Conservation (phyloP, 352 stramenopile species). For the Phytophthora vignae region DNA sequence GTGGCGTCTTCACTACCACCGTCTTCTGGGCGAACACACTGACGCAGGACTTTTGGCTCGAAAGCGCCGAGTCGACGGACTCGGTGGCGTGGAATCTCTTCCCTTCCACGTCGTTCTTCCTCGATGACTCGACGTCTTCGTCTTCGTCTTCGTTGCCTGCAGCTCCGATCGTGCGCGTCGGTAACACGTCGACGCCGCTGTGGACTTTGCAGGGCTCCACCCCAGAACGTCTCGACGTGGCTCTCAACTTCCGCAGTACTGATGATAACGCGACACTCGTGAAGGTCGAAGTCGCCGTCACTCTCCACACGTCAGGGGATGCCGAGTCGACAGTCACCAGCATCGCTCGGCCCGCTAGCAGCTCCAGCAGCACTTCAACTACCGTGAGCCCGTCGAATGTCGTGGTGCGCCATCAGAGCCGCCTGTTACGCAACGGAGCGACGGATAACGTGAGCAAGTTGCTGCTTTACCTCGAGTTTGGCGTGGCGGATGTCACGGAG, state of each 20-base stretch:
- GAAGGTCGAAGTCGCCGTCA: constrained; percentile 57
- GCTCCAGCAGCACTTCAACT: constrained; percentile 1
- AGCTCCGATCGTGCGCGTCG: constrained; percentile 35
- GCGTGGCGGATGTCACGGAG: constrained; percentile 36
- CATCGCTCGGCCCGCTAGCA: constrained; percentile 46
- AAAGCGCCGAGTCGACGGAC: constrained; percentile 59
- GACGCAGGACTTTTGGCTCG: constrained; percentile 54
- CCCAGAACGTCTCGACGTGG: constrained; percentile 45
- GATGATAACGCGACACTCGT: constrained; percentile 57
- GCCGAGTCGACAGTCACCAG: constrained; percentile 64
- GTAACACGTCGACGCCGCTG: constrained; percentile 34
- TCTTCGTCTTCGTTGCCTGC: constrained; percentile 17
- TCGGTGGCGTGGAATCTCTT: constrained; percentile 54
- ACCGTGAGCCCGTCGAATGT: constrained; percentile 26
- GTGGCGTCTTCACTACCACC: constrained; percentile 45
- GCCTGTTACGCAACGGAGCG: constrained; percentile 33
- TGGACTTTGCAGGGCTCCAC: constrained; percentile 50
- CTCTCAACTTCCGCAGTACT: constrained; percentile 52
- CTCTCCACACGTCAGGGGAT: constrained; percentile 47
- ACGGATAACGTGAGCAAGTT: constrained; percentile 45
- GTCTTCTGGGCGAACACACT: constrained; percentile 59
- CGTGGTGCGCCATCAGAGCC: constrained; percentile 54
- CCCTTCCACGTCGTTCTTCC: constrained; percentile 42
- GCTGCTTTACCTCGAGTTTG: constrained; percentile 53
- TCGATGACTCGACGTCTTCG: constrained; percentile 16